A percentile compares a stretch with the other conserved stretches of the same genome.
Evolutionary conservation across 2,329 filamentous ascomycete species (phyloP).

Genomic region (Ceratocystis cacaofunesta): DNA sequence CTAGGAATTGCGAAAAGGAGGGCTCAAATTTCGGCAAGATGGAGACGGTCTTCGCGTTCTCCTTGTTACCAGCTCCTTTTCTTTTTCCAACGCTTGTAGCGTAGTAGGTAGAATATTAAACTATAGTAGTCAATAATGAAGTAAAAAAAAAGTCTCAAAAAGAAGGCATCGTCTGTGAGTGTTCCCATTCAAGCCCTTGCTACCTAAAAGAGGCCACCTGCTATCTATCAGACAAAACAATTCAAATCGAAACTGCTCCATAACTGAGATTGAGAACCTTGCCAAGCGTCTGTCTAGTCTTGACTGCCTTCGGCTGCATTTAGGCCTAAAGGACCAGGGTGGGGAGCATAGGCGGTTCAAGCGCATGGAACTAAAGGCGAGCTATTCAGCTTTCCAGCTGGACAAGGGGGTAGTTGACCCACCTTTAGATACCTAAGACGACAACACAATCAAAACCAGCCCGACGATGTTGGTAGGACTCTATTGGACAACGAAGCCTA

Average conservation of each 20-base stretch:
- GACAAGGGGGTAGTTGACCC: slow-evolving; percentile 5
- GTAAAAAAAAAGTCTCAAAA: background rate
- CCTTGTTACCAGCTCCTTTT: too few species aligned
- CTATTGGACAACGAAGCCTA: too few species aligned
- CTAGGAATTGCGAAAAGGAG: too few species aligned
- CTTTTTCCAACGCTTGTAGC: too few species aligned
- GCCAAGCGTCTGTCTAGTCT: too few species aligned
- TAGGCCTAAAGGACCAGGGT: background rate
- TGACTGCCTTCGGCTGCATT: background rate
- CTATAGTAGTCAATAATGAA: background rate
- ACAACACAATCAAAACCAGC: too few species aligned
- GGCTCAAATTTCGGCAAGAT: too few species aligned
- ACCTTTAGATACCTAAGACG: too few species aligned
- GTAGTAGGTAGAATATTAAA: background rate
- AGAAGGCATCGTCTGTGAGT: background rate
- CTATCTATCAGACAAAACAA: background rate
- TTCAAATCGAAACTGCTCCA: background rate
- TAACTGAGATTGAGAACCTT: too few species aligned
- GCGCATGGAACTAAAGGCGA: slow-evolving; percentile 11
- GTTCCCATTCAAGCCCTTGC: background rate
- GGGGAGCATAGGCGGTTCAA: slow-evolving; percentile 2
- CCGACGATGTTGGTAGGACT: too few species aligned
- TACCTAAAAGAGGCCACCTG: slow-evolving; percentile 8
- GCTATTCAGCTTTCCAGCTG: slow-evolving; percentile 15
- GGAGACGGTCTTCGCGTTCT: too few species aligned